Conservation (phyloP, 164 flowering plant genomes). For the Vitis amurensis region DNA sequence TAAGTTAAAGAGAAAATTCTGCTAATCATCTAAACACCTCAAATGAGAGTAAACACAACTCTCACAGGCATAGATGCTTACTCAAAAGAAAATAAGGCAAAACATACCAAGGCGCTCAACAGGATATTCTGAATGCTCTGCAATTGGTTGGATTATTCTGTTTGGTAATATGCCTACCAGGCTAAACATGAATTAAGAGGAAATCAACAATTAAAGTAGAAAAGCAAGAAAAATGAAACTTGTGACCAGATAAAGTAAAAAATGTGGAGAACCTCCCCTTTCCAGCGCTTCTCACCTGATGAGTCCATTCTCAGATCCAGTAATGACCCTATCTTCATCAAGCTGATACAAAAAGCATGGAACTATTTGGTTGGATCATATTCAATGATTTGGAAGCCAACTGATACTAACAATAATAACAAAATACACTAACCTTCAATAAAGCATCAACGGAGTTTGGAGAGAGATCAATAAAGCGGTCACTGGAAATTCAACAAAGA, state of each 20-base stretch:
- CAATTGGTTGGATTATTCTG: conserved; percentile 88
- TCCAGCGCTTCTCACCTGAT: conserved; percentile 58
- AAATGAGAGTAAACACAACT: no score
- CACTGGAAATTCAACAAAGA: conserved; percentile 49
- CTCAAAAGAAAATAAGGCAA: background rate
- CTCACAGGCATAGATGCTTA: background rate
- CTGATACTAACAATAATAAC: background rate
- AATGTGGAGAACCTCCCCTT: background rate
- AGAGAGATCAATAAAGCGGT: conserved; percentile 73
- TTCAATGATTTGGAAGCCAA: background rate
- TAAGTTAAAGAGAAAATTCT: background rate
- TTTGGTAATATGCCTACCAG: conserved; percentile 91
- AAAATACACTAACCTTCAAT: conserved; percentile 58
- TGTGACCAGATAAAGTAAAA: background rate
- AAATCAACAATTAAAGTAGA: background rate
- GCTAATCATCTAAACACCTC: background rate
- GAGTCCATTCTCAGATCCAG: conserved; percentile 88
- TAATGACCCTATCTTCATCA: conserved; percentile 85
- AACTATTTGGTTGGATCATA: background rate
- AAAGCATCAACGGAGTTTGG: conserved; percentile 78
- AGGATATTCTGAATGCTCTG: conserved; percentile 93
- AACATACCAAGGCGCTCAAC: conserved; percentile 88
- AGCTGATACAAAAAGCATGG: conserved; percentile 41
- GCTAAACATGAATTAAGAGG: conserved; percentile 33
- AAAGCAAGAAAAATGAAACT: background rate